phyloP scores from a whole-genome alignment of 805 yeast genomes.

The Yarrowia hollandica region DNA sequence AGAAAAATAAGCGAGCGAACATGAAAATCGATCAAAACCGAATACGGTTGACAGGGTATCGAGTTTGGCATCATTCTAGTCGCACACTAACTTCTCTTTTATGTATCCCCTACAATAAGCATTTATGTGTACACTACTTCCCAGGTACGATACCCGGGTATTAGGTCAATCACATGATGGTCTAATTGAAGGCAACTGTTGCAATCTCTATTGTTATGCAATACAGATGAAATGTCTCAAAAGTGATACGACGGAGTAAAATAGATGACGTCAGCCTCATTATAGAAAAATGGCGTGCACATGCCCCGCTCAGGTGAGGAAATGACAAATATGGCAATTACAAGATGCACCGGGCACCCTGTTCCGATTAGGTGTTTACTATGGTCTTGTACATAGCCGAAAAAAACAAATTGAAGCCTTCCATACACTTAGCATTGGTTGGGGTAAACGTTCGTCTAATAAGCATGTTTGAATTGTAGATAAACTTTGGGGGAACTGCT shows the following conservation, averaged over 20 bases:
- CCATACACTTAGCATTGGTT: constrained; percentile 2
- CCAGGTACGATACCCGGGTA: too few species aligned
- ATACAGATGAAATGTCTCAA: constrained; percentile 16
- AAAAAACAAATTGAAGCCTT: background rate
- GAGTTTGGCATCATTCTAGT: too few species aligned
- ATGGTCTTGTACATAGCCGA: background rate
- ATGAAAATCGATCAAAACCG: too few species aligned
- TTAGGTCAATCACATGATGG: background rate
- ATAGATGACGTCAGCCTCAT: constrained; percentile 1
- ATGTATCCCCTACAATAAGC: too few species aligned
- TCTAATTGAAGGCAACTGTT: background rate
- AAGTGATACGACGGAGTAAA: background rate
- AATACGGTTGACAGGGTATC: background rate
- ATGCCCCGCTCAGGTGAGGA: too few species aligned
- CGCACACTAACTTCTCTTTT: too few species aligned
- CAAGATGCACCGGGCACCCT: too few species aligned
- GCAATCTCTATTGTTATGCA: constrained; percentile 14
- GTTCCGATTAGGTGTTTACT: too few species aligned
- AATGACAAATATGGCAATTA: too few species aligned
- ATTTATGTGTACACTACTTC: background rate
- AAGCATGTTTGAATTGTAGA: background rate
- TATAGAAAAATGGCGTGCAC: too few species aligned
- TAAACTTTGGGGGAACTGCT: background rate
- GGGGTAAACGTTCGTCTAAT: constrained; percentile 1
- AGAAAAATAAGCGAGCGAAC: background rate